Evolutionary conservation across 2,329 filamentous ascomycete genomes (phyloP), one percentile per base, ranked within the genome.

Genomic region (Aulographum hederae): DNA sequence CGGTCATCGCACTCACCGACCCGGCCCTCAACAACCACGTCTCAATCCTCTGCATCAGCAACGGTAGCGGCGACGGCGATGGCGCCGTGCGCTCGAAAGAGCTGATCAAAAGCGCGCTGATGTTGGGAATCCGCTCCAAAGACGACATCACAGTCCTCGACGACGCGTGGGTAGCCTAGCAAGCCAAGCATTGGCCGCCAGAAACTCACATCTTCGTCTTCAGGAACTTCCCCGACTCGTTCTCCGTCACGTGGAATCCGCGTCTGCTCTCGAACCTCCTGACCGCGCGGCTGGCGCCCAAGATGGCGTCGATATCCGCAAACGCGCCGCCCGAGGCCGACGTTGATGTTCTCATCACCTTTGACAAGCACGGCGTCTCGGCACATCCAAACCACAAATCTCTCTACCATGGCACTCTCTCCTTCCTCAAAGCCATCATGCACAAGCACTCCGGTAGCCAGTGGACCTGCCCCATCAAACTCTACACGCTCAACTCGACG

Each of bases 341-440:
- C 32, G 81, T 92, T 47, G 82, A 93, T 53, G 67, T 77, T 18
- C 66, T 98, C 42, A 63, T 98, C 41, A 98, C 89, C 18, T 98
- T 98, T 49, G 89, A 98, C 58, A 49, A 54, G n/a, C 40, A 56
- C 30, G 89, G 89, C 36, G 65, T 98, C 30, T 93, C 82, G 36
- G 69, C 70, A 27, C 89, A 98, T 54, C 82, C 84, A 15, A 98
- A 98, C 60, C 89, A 98, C 58, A 78, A 79, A 39, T 84, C 84
- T 4, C 69, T 95, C 6, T 84, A 84, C 57, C 67, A 79, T 51
- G 89, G 86, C 35, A 80, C 82, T 5, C 67, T 69, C 28, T 54
- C 67, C 30, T 95, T 93, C 51, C 52, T 91, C 33, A 58, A 64
- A 32, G 53, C 61, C 5, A 63, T 93, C 31, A 69, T 76, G 52